Conservation (phyloP, 139 green algal species). For the Chlorella sp. region DNA sequence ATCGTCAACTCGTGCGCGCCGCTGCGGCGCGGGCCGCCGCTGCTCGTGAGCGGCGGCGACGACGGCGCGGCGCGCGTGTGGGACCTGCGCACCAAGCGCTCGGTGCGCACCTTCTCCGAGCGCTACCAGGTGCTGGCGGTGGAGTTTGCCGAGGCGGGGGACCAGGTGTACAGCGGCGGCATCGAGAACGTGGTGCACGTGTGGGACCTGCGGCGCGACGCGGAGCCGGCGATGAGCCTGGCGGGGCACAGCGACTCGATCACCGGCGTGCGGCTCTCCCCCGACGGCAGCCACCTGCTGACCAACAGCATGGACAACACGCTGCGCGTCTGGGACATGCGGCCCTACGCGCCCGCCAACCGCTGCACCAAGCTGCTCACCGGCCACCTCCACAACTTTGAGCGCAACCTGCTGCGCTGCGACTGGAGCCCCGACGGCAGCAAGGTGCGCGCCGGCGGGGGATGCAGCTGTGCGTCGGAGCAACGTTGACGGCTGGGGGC, state of each 20-base stretch:
- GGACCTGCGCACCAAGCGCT: slow-evolving; percentile 82
- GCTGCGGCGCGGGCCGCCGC: slow-evolving; percentile 66
- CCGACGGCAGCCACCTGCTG: slow-evolving; percentile 88
- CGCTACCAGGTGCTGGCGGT: slow-evolving; percentile 81
- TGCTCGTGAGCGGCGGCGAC: slow-evolving; percentile 88
- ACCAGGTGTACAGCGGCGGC: slow-evolving; percentile 89
- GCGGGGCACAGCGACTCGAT: slow-evolving; percentile 77
- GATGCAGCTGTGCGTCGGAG: neutral
- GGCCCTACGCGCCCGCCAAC: slow-evolving; percentile 89
- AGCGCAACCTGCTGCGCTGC: slow-evolving; percentile 92
- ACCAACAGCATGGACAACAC: slow-evolving; percentile 98
- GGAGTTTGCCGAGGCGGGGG: slow-evolving; percentile 76
- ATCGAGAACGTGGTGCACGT: slow-evolving; percentile 88
- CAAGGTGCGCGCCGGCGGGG: neutral
- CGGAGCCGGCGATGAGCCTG: slow-evolving; percentile 60
- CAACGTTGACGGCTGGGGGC: neutral
- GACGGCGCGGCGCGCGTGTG: slow-evolving; percentile 91
- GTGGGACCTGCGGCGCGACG: slow-evolving; percentile 87
- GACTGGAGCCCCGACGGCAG: slow-evolving; percentile 87
- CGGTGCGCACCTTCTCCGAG: slow-evolving; percentile 74
- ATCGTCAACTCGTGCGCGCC: slow-evolving; percentile 92
- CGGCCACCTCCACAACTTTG: slow-evolving; percentile 89
- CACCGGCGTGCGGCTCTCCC: slow-evolving; percentile 83
- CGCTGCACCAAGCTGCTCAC: slow-evolving; percentile 73
- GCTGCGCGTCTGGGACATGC: slow-evolving; percentile 82